These are phyloP conservation scores for Withania somnifera DNA, from an alignment of 305 asterid species.

Conservation along the genomic window DNA sequence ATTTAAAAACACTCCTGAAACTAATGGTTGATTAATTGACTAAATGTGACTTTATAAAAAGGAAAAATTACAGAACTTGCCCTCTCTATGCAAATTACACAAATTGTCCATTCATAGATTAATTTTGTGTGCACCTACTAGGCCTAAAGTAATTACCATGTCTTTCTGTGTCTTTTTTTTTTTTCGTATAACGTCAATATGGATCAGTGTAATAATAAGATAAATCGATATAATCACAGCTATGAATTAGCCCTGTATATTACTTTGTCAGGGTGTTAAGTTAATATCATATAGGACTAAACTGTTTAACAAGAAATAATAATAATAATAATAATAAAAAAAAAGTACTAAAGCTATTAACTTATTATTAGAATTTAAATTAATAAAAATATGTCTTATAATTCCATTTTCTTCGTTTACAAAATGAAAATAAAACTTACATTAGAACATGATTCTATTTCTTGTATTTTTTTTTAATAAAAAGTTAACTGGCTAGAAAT, in stretches of 20 bases:
- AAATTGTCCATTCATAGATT: not conserved
- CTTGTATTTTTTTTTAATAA: not conserved
- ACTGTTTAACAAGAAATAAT: no score
- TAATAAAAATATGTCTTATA: not conserved
- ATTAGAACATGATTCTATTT: not conserved
- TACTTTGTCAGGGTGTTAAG: not conserved
- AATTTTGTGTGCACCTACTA: not conserved
- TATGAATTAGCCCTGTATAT: not conserved
- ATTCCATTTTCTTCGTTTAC: not conserved
- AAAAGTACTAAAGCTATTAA: no score
- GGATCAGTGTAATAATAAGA: not conserved
- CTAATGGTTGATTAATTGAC: no score
- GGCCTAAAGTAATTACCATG: not conserved
- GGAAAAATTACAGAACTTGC: no score
- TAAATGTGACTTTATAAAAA: no score
- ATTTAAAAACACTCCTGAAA: no score
- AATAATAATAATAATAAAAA: no score
- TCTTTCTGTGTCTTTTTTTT: accelerated
- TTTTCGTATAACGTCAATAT: not conserved
- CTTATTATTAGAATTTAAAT: not conserved
- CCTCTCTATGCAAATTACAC: not conserved
- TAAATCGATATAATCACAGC: not conserved
- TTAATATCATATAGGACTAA: not conserved
- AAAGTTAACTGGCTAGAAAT: not conserved
- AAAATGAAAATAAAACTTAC: not conserved